These are phyloP conservation scores for Lachnellula arida DNA, from an alignment of 2,329 filamentous ascomycete species.

Conservation along the genomic window DNA sequence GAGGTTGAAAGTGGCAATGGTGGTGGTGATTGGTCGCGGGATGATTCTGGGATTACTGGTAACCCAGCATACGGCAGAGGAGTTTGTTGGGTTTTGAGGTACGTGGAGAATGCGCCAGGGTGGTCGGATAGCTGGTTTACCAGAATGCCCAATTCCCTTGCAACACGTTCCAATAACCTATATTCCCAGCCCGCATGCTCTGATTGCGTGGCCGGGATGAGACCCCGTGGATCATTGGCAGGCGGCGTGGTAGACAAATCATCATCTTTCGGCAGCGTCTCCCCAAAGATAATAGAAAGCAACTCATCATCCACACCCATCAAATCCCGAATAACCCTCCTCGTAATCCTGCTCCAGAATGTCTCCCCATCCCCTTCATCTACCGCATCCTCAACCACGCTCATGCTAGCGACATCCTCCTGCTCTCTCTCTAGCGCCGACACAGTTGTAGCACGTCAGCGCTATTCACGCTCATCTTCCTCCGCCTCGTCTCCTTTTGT, in stretches of 20 bases:
- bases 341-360: constrained; percentile 76
- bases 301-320: constrained; percentile 86
- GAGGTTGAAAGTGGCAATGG: constrained; percentile 7
- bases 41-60: constrained; percentile 55
- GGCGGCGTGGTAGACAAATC: constrained; percentile 29
- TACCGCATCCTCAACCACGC: constrained; percentile 31
- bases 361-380: constrained; percentile 54
- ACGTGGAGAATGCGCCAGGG: constrained; percentile 84
- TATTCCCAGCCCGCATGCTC: constrained; percentile 62
- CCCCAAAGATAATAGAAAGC: constrained; percentile 82
- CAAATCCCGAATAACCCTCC: constrained; percentile 80
- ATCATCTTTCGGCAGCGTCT: constrained; percentile 56
- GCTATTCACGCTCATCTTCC: constrained; percentile 58
- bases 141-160: constrained; percentile 78
- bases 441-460: constrained; percentile 30
- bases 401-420: constrained; percentile 30
- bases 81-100: constrained; percentile 59
- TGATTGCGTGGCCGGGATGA: constrained; percentile 7
- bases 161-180: constrained; percentile 75
- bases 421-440: constrained; percentile 20
- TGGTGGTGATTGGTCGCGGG: constrained; percentile 22
- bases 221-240: constrained; percentile 2
- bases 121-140: constrained; percentile 81
- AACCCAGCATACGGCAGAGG: constrained; percentile 75
- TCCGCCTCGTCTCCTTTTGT: constrained; percentile 73